phyloP scores from a whole-genome alignment of 352 stramenopile genomes.

The Thraustochytrium sp. region DNA sequence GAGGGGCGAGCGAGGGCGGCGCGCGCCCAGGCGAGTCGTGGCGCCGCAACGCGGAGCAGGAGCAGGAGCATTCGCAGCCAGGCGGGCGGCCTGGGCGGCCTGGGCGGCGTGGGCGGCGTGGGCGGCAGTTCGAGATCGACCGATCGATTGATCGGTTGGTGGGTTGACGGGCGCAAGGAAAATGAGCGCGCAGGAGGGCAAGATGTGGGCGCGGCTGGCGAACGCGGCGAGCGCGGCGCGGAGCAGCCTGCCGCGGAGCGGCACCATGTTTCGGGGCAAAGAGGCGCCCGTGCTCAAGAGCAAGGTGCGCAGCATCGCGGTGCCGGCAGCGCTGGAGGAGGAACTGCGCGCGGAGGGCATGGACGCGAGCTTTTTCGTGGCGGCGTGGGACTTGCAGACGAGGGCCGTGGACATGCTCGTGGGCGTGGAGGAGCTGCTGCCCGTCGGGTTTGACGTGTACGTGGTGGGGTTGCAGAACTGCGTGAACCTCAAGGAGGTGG shows the following conservation, averaged over 20 bases:
- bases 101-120: no score
- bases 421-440: not conserved
- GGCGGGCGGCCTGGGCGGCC: no score
- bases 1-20: no score
- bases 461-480: constrained; percentile 15
- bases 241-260: not conserved
- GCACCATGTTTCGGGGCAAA: not conserved
- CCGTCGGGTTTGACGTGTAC: constrained; percentile 23
- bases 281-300: not conserved
- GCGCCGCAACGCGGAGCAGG: no score
- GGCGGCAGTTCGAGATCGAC: no score
- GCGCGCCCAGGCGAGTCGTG: no score
- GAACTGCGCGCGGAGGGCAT: not conserved
- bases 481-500: not conserved
- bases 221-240: not conserved
- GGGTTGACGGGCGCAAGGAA: no score
- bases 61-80: no score
- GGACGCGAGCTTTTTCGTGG: constrained; percentile 16
- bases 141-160: no score
- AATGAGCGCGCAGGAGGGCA: no score
- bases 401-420: not conserved
- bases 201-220: no score
- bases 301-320: constrained; percentile 4
- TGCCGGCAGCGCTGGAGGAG: not conserved
- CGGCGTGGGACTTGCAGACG: not conserved